Conservation (phyloP, 768 basidiomycete genomes). For the Vararia minispora region DNA sequence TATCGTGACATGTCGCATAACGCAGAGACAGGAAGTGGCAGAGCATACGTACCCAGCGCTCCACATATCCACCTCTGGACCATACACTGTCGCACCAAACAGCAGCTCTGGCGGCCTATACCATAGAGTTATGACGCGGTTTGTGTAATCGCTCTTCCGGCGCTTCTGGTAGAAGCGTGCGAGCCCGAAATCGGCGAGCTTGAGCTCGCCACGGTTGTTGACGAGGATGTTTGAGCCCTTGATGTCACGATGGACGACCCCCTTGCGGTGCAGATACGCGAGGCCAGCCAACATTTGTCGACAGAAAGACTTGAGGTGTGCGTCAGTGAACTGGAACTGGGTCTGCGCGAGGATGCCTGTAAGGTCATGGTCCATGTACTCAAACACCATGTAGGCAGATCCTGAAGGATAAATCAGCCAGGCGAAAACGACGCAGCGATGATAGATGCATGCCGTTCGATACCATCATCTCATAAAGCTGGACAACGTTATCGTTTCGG, state of each 20-base stretch:
- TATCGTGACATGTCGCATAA: conserved; percentile 20
- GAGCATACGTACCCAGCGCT: conserved; percentile 73
- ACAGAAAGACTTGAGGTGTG: conserved; percentile 91
- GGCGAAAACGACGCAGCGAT: not conserved
- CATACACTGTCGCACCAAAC: conserved; percentile 93
- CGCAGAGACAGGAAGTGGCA: not conserved
- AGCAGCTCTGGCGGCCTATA: conserved; percentile 93
- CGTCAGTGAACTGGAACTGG: conserved; percentile 73
- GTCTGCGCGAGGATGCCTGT: conserved; percentile 90
- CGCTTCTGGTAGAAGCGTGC: conserved; percentile 94
- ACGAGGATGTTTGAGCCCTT: conserved; percentile 98
- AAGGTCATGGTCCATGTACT: conserved; percentile 98
- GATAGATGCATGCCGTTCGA: conserved; percentile 60
- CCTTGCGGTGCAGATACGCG: conserved; percentile 90
- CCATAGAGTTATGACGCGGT: conserved; percentile 98
- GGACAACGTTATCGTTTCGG: conserved; percentile 81
- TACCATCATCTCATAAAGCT: conserved; percentile 97
- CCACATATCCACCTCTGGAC: conserved; percentile 99
- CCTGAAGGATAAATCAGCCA: conserved; percentile 34
- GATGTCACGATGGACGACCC: conserved; percentile 96
- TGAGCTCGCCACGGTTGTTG: conserved; percentile 84
- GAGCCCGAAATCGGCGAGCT: conserved; percentile 94
- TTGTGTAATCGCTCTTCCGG: conserved; percentile 90
- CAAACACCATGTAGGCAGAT: conserved; percentile 97
- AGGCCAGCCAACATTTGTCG: conserved; percentile 93